Conservation (phyloP, 2,329 filamentous ascomycete species). For the Chalara sp. region DNA sequence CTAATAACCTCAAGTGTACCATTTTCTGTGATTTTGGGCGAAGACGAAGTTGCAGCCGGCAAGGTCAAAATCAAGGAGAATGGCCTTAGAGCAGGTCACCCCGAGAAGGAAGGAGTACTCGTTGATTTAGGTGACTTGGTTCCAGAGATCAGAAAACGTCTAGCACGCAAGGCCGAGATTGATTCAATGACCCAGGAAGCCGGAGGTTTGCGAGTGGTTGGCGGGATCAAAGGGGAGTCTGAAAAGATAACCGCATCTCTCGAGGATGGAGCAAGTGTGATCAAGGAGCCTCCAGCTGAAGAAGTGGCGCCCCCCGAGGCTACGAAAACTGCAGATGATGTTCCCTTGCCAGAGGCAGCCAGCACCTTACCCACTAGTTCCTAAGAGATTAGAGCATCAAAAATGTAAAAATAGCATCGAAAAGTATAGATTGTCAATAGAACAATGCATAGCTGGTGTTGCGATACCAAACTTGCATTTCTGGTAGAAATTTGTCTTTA, state of each 20-base stretch:
- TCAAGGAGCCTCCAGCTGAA: background rate
- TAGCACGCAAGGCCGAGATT: slow-evolving; percentile 30
- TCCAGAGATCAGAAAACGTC: slow-evolving; percentile 50
- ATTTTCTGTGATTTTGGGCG: slow-evolving; percentile 81
- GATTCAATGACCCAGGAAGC: slow-evolving; percentile 22
- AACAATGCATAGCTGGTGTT: too few species aligned
- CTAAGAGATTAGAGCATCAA: too few species aligned
- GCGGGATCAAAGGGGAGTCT: slow-evolving; percentile 21
- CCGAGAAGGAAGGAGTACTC: slow-evolving; percentile 81
- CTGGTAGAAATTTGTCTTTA: too few species aligned
- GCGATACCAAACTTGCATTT: too few species aligned
- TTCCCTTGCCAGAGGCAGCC: background rate
- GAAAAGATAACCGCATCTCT: background rate
- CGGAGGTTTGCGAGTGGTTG: slow-evolving; percentile 24
- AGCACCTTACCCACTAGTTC: background rate
- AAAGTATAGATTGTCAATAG: too few species aligned
- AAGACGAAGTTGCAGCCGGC: slow-evolving; percentile 78
- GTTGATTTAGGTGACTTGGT: slow-evolving; percentile 60
- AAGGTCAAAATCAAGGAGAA: slow-evolving; percentile 86
- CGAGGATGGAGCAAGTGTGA: background rate
- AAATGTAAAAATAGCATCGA: too few species aligned
- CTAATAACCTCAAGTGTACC: slow-evolving; percentile 49
- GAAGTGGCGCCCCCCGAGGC: background rate
- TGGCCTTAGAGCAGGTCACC: slow-evolving; percentile 72
- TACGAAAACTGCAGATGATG: background rate